Evolutionary conservation across 306 rosid genomes (phyloP).

Genomic region (Corylus heterophylla): DNA sequence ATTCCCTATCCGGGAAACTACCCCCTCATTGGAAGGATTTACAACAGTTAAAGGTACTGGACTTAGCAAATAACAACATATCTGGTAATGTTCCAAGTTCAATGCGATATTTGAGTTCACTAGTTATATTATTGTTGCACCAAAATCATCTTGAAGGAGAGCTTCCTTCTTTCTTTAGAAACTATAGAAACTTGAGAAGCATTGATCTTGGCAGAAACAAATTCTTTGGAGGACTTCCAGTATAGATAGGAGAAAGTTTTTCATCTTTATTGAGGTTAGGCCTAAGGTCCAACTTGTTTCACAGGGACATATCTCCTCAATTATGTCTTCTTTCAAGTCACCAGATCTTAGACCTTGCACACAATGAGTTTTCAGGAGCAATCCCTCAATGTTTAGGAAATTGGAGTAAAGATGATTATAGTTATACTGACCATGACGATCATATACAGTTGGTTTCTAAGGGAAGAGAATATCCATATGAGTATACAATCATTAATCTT

Average conservation of each 20-base stretch:
- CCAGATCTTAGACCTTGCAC: background rate
- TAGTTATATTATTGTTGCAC: too few species aligned
- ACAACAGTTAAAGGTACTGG: too few species aligned
- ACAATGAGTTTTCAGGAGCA: background rate
- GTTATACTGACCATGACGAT: accelerated
- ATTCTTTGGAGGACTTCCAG: background rate
- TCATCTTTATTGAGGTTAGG: too few species aligned
- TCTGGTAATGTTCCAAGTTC: too few species aligned
- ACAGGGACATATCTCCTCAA: background rate
- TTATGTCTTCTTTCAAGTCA: background rate
- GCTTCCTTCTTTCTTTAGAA: too few species aligned
- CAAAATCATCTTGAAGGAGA: too few species aligned
- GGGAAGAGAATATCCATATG: background rate
- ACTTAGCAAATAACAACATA: too few species aligned
- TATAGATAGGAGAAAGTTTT: background rate
- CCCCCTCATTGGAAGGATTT: too few species aligned
- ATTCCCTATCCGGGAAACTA: too few species aligned
- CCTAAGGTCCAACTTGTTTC: background rate
- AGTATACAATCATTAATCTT: background rate
- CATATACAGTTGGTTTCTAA: too few species aligned
- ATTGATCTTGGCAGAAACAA: background rate
- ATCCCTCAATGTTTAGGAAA: background rate
- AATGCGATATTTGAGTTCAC: too few species aligned
- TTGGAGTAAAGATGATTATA: background rate
- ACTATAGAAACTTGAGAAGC: too few species aligned